Percentiles rank a stretch among this genome's conserved stretches.
Evolutionary conservation across 2,329 filamentous ascomycete genomes (phyloP).

Genomic region (Fusarium sp.): DNA sequence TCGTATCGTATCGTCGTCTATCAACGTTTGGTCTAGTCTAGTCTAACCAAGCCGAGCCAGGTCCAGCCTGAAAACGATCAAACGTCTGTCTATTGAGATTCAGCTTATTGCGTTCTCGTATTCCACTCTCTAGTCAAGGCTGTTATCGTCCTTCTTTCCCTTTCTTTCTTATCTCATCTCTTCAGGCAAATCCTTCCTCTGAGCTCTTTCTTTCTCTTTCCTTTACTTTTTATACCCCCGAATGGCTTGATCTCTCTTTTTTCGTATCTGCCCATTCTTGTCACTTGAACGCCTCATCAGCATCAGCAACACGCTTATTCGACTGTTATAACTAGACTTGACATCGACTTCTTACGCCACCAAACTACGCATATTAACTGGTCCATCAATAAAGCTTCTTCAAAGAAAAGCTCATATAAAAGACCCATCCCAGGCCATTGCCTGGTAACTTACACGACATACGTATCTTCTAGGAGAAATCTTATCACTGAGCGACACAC

Average conservation of each 20-base stretch:
- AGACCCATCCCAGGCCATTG: neutral
- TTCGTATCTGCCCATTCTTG: neutral
- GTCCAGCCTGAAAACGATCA: slow-evolving; percentile 32
- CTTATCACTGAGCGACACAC: slow-evolving; percentile 22
- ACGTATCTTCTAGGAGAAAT: slow-evolving; percentile 27
- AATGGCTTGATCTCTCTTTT: slow-evolving; percentile 1
- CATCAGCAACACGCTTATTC: neutral
- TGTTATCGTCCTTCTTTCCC: slow-evolving; percentile 13
- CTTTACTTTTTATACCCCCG: slow-evolving; percentile 6
- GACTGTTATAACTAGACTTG: neutral
- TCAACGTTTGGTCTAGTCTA: slow-evolving; percentile 8
- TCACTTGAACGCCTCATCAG: slow-evolving; percentile 1
- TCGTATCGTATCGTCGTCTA: slow-evolving; percentile 15
- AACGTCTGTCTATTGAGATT: slow-evolving; percentile 21
- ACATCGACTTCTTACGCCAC: slow-evolving; percentile 6
- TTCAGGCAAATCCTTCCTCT: neutral
- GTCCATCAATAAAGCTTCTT: slow-evolving; percentile 3
- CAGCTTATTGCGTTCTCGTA: slow-evolving; percentile 43
- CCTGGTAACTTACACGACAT: neutral
- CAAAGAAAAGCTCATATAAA: neutral
- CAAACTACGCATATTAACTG: slow-evolving; percentile 8
- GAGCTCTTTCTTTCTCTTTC: slow-evolving; percentile 1
- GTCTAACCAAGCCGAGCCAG: slow-evolving; percentile 25
- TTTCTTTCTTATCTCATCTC: slow-evolving; percentile 10
- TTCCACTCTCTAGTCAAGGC: slow-evolving; percentile 19